Percentiles rank a stretch among this genome's conserved stretches.
Evolutionary conservation across 2,329 filamentous ascomycete species (phyloP).

Genomic region (Colletotrichum echinochloae): DNA sequence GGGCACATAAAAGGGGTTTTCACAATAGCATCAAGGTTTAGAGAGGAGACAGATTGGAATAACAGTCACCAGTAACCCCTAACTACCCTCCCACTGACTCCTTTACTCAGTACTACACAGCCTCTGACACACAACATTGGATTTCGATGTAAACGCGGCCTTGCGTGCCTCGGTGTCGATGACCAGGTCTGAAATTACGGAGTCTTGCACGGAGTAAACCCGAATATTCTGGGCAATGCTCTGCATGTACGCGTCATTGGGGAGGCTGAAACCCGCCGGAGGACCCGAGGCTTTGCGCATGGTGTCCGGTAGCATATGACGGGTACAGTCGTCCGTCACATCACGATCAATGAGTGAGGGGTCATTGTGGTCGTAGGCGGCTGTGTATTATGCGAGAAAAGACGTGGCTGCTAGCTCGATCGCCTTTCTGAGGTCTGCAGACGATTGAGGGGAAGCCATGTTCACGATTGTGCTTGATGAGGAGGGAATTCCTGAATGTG

Average conservation of each 20-base stretch:
- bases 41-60: no score
- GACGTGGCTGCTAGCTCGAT: slow-evolving; percentile 11
- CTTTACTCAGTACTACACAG: no score
- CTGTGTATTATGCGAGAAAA: slow-evolving; percentile 23
- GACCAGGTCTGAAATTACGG: slow-evolving; percentile 22
- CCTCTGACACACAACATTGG: neutral
- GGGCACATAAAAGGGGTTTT: no score
- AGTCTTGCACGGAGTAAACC: neutral
- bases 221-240: slow-evolving; percentile 6
- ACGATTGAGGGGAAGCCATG: slow-evolving; percentile 17
- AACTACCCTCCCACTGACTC: no score
- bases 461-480: neutral
- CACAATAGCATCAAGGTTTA: no score
- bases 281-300: slow-evolving; percentile 16
- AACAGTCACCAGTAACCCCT: no score
- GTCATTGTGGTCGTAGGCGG: slow-evolving; percentile 4
- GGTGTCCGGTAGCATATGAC: slow-evolving; percentile 13
- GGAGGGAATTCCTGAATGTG: no score
- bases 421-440: neutral
- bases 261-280: slow-evolving; percentile 3
- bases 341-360: slow-evolving; percentile 32
- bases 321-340: slow-evolving; percentile 25
- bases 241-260: neutral
- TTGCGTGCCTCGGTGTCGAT: slow-evolving; percentile 29
- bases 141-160: slow-evolving; percentile 19